These are phyloP conservation scores for Pseudoneurospora amorphoporcata DNA, from an alignment of 495 filamentous ascomycete genomes.

Conservation along the genomic window DNA sequence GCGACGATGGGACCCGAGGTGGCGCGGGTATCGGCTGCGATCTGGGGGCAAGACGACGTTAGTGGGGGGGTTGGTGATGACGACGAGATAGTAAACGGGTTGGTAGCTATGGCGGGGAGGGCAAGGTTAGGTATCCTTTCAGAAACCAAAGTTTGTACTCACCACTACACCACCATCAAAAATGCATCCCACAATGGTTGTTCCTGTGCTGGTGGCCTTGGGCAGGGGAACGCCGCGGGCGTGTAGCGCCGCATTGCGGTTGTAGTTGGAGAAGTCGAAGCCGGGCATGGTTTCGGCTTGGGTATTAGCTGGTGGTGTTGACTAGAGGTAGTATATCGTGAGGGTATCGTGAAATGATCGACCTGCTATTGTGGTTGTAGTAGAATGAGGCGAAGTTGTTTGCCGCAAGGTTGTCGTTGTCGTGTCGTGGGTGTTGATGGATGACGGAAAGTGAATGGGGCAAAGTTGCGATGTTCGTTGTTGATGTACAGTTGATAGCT, in stretches of 20 bases:
- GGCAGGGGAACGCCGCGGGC: slow-evolving; percentile 86
- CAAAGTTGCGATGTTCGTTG: slow-evolving; percentile 1
- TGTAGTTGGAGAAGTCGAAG: slow-evolving; percentile 99
- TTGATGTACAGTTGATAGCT: slow-evolving; percentile 15
- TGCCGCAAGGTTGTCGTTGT: not conserved
- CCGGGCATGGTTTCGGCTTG: slow-evolving; percentile 56
- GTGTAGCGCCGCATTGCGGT: slow-evolving; percentile 93
- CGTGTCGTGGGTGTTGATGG: no score
- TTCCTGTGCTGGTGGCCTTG: slow-evolving; percentile 97
- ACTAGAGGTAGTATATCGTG: not conserved
- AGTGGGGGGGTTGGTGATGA: not conserved
- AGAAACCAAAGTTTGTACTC: slow-evolving; percentile 18
- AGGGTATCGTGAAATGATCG: not conserved
- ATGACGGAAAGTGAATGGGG: slow-evolving; percentile 1
- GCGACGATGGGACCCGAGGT: slow-evolving; percentile 97
- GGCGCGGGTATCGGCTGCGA: slow-evolving; percentile 95
- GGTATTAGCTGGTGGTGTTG: not conserved
- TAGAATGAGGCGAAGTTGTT: not conserved
- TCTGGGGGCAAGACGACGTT: slow-evolving; percentile 36
- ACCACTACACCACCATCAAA: slow-evolving; percentile 95
- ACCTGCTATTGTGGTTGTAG: not conserved
- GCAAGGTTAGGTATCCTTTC: not conserved
- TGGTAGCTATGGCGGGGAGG: not conserved
- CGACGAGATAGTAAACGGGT: not conserved
- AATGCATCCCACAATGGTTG: slow-evolving; percentile 97